Evolutionary conservation across 1,284 basidiomycete species (phyloP).

Genomic region (Irpex sp.): DNA sequence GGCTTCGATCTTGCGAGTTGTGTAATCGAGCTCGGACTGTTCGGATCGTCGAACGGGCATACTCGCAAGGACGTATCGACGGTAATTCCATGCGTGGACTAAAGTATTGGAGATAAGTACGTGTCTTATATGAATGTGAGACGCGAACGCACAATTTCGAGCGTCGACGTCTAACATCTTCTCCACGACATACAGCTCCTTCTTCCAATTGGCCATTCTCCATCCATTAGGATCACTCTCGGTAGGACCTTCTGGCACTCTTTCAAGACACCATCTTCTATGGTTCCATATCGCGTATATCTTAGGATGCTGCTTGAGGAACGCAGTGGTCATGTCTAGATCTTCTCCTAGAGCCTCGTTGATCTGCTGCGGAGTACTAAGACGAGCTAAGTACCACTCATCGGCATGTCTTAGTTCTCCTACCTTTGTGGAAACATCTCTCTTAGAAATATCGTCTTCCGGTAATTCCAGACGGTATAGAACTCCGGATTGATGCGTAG

Average conservation of each 20-base stretch:
- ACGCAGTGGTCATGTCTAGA: constrained; percentile 73
- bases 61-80: constrained; percentile 73
- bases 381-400: too few relatives aligned
- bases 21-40: constrained; percentile 71
- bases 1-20: constrained; percentile 84
- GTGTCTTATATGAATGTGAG: too few relatives aligned
- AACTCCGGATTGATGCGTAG: constrained; percentile 85
- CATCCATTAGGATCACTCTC: constrained; percentile 52
- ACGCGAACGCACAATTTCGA: constrained; percentile 73
- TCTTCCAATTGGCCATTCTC: constrained; percentile 75
- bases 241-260: constrained; percentile 65
- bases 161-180: constrained; percentile 86
- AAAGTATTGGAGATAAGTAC: not conserved
- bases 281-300: constrained; percentile 98
- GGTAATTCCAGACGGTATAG: constrained; percentile 92
- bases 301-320: constrained; percentile 82
- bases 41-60: constrained; percentile 54
- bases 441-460: constrained; percentile 68
- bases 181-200: constrained; percentile 81
- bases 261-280: constrained; percentile 86
- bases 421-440: constrained; percentile 65
- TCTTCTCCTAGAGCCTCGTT: constrained; percentile 67
- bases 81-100: constrained; percentile 94
- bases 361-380: constrained; percentile 56
- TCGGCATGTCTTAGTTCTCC: too few relatives aligned